These are phyloP conservation scores for Hymenoscyphus infarciens DNA, from an alignment of 2,329 filamentous ascomycete species.

Conservation along the genomic window DNA sequence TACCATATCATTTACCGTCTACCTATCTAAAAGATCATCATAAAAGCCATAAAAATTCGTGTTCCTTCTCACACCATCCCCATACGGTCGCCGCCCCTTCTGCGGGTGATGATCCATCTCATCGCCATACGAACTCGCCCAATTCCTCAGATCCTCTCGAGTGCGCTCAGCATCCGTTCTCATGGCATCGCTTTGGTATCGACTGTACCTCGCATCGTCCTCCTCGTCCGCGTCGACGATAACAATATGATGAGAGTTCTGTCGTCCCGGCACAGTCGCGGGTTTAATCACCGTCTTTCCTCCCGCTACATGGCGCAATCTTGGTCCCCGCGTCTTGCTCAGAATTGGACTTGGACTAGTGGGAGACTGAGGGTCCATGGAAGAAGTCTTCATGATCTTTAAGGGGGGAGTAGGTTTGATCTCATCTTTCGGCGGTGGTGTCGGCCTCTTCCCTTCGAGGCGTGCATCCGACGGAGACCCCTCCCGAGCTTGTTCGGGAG, in stretches of 20 bases:
- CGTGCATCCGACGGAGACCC: not conserved
- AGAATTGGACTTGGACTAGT: not conserved
- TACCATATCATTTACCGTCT: not conserved
- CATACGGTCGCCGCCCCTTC: not conserved
- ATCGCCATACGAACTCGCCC: slow-evolving; percentile 11
- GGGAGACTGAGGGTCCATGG: not conserved
- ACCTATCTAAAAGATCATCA: slow-evolving; percentile 9
- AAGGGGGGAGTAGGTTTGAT: not conserved
- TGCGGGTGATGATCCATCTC: not conserved
- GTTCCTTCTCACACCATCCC: not conserved
- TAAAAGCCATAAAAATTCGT: slow-evolving; percentile 13
- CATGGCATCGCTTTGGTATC: slow-evolving; percentile 2
- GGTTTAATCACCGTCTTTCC: not conserved
- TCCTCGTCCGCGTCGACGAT: slow-evolving; percentile 7
- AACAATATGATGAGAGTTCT: slow-evolving; percentile 4
- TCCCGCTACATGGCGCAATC: not conserved
- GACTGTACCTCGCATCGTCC: slow-evolving; percentile 2
- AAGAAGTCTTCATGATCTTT: not conserved
- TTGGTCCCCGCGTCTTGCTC: not conserved
- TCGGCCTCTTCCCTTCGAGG: slow-evolving; percentile 16
- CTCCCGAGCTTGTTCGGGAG: not conserved
- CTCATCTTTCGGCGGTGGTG: slow-evolving; percentile 17
- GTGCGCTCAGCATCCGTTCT: slow-evolving; percentile 7
- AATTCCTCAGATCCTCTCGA: slow-evolving; percentile 8
- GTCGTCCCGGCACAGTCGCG: not conserved